Conservation (phyloP, 345 rosid species). For the Brassica cretica region DNA sequence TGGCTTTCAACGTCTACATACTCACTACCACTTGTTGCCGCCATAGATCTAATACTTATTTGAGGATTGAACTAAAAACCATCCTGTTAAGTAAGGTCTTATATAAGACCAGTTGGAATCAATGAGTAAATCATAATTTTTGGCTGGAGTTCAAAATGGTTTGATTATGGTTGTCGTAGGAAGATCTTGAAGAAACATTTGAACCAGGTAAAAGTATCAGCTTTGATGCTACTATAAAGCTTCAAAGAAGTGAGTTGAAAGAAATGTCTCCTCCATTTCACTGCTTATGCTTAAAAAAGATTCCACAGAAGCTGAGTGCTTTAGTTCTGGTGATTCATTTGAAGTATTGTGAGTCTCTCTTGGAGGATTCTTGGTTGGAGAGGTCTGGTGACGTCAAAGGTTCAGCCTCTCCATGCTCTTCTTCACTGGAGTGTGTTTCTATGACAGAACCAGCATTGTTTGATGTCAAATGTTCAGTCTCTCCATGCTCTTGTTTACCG, state of each 20-base stretch:
- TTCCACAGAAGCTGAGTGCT: constrained; percentile 47
- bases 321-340: constrained; percentile 40
- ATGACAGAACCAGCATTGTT: no score
- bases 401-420: background rate
- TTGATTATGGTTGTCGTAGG: constrained; percentile 39
- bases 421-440: no score
- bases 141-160: background rate
- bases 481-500: constrained; percentile 20
- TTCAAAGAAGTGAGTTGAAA: constrained; percentile 43
- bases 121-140: background rate
- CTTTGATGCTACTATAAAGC: constrained; percentile 61
- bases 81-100: constrained; percentile 22
- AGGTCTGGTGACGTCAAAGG: no score
- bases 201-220: constrained; percentile 66
- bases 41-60: no score
- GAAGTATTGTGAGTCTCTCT: constrained; percentile 40
- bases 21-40: no score
- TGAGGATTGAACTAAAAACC: no score
- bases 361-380: constrained; percentile 21
- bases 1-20: no score
- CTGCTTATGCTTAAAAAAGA: constrained; percentile 51
- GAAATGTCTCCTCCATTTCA: constrained; percentile 57
- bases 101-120: constrained; percentile 34
- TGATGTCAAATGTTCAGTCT: constrained; percentile 3
- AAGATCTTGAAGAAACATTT: constrained; percentile 73